These are phyloP conservation scores for Apiotrichum akiyoshidainum DNA, from an alignment of 1,284 basidiomycete genomes.

Conservation along the genomic window DNA sequence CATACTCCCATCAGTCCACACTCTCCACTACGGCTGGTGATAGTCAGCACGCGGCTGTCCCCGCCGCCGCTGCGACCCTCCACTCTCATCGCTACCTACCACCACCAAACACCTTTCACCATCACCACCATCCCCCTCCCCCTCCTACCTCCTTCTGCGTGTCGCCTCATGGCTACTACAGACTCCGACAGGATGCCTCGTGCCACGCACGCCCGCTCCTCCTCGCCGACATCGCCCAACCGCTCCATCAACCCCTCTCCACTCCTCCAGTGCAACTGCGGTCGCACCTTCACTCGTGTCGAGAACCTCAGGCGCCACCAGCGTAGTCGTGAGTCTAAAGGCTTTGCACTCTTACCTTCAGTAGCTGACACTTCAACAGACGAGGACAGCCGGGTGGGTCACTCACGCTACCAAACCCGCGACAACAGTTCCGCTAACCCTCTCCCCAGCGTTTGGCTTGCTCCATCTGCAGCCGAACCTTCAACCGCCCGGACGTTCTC, in stretches of 20 bases:
- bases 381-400: constrained; percentile 6
- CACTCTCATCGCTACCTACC: not conserved
- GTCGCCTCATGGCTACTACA: not conserved
- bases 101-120: not conserved
- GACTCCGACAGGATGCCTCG: not conserved
- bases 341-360: not conserved
- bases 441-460: constrained; percentile 6
- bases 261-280: constrained; percentile 6
- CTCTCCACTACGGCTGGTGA: too few species aligned
- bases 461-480: constrained; percentile 3
- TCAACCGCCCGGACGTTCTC: constrained; percentile 10
- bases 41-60: too few species aligned
- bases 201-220: not conserved
- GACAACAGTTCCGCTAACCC: not conserved
- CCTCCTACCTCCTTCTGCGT: not conserved
- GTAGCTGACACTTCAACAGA: not conserved
- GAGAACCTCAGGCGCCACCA: constrained; percentile 11
- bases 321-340: constrained; percentile 5
- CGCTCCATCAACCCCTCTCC: not conserved
- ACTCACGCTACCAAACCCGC: too few species aligned
- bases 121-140: not conserved
- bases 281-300: constrained; percentile 6
- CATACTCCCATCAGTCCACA: not conserved
- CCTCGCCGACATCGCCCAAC: not conserved
- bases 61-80: not conserved